Evolutionary conservation across 2,329 filamentous ascomycete species (phyloP), one percentile per base, ranked within the genome.

Genomic region (Pseudodiploospora longispora): DNA sequence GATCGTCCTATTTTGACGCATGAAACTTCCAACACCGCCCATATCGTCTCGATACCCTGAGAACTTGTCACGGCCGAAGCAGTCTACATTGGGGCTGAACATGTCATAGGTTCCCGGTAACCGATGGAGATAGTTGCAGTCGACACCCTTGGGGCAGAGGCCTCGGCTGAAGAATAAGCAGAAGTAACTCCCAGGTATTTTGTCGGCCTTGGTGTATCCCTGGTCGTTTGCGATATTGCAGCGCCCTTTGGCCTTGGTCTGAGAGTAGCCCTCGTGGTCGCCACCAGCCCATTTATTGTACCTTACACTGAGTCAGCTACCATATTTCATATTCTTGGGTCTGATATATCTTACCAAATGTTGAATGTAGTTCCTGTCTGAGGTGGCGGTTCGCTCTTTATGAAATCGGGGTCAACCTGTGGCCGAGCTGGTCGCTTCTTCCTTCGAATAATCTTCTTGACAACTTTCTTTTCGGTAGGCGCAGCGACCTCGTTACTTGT

Each of bases 281-380:
- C 93, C 93, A 53, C 93, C 93, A 1, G 83, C 85, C 90, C 91
- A 97, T 67, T 96, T 97, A 71, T 95, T 96, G 69, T 96, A 95
- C 91, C 90, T 96, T 59, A 95, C 52, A 37, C n/a, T 42, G 19
- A 30, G 27, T 45, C 31, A 46, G 43, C 38, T 32, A 27, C 5
- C 10, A n/a, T 5, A 32, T 19, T 27, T 32, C 27, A 19, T 43
- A 27, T 19, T 19, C 19, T 19, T 19, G 19, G 19, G 19, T 19
- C 19, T 19, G 19, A 19, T 28, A 5, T 6, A 19, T 27, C 46
- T 42, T 27, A 46, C 43, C 55, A 57, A 38, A 57, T 94, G 66
- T 98, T 98, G 75, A 93, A 98, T 47, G 90, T 88, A 0, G 87
- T 95, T 42, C 93, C 93, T 0, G 91, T 97, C 58, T 97, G 90